Conservation (phyloP, 2,329 filamentous ascomycete genomes). For the Penicillium verrucosum region DNA sequence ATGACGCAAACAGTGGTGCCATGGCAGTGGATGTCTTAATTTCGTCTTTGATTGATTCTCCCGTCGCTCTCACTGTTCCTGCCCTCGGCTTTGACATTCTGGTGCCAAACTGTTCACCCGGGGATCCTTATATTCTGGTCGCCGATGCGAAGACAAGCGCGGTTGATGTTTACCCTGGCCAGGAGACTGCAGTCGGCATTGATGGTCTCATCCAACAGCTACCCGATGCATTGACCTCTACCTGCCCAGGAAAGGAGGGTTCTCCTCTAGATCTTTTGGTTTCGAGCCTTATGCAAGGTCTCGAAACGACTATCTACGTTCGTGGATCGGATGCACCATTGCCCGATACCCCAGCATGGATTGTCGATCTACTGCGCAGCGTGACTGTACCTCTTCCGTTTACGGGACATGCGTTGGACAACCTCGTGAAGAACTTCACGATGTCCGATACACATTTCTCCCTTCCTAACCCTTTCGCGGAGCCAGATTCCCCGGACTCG, state of each 20-base stretch:
- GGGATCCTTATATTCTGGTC: constrained; percentile 72
- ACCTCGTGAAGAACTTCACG: constrained; percentile 82
- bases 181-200: constrained; percentile 66
- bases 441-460: constrained; percentile 81
- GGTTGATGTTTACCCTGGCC: constrained; percentile 65
- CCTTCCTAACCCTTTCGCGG: constrained; percentile 75
- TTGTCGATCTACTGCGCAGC: constrained; percentile 73
- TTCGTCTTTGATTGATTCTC: constrained; percentile 70
- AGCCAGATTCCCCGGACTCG: constrained; percentile 68
- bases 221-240: constrained; percentile 66
- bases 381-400: constrained; percentile 82
- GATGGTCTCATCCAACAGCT: constrained; percentile 70
- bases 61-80: constrained; percentile 72
- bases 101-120: constrained; percentile 72
- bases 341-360: constrained; percentile 73
- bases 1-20: constrained; percentile 65
- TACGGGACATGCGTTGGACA: constrained; percentile 75
- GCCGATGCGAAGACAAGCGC: constrained; percentile 69
- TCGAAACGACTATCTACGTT: constrained; percentile 75
- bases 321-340: constrained; percentile 69
- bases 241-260: constrained; percentile 71
- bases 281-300: constrained; percentile 75
- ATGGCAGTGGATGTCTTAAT: constrained; percentile 79
- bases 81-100: constrained; percentile 79
- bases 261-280: constrained; percentile 85